Conservation (phyloP, 257 asterid species). For the Perilla frutescens region DNA sequence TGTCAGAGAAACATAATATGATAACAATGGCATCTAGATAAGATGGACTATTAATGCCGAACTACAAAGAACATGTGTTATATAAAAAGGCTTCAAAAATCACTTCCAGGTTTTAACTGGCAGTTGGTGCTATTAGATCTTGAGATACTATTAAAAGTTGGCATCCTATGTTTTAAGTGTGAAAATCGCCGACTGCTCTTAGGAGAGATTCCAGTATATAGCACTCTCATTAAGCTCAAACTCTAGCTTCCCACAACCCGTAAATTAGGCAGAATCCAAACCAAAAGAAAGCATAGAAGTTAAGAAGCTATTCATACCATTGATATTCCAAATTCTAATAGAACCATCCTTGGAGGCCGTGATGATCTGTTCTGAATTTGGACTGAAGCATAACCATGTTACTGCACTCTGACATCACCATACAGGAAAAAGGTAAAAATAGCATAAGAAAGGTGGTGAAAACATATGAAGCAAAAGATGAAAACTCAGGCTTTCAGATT, state of each 20-base stretch:
- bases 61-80: slow-evolving; percentile 1
- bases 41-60: slow-evolving; percentile 15
- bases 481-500: slow-evolving; percentile 12
- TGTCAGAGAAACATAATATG: slow-evolving; percentile 18
- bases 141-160: background rate
- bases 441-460: slow-evolving; percentile 24
- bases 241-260: slow-evolving; percentile 23
- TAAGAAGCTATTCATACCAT: slow-evolving; percentile 58
- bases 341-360: slow-evolving; percentile 97
- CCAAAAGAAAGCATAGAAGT: background rate
- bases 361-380: slow-evolving; percentile 85
- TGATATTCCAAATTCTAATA: slow-evolving; percentile 89
- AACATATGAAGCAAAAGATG: slow-evolving; percentile 19
- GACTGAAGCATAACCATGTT: slow-evolving; percentile 94
- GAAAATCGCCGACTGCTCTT: background rate
- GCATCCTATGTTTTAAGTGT: background rate
- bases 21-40: slow-evolving; percentile 14
- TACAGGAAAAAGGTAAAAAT: slow-evolving; percentile 6
- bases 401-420: slow-evolving; percentile 88
- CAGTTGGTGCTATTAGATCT: background rate
- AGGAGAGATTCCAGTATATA: background rate
- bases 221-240: slow-evolving; percentile 15
- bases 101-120: background rate
- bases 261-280: slow-evolving; percentile 2
- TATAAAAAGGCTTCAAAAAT: background rate